Base-by-base conservation (phyloP, 495 filamentous ascomycete species). In the Cairneyella variabilis region DNA sequence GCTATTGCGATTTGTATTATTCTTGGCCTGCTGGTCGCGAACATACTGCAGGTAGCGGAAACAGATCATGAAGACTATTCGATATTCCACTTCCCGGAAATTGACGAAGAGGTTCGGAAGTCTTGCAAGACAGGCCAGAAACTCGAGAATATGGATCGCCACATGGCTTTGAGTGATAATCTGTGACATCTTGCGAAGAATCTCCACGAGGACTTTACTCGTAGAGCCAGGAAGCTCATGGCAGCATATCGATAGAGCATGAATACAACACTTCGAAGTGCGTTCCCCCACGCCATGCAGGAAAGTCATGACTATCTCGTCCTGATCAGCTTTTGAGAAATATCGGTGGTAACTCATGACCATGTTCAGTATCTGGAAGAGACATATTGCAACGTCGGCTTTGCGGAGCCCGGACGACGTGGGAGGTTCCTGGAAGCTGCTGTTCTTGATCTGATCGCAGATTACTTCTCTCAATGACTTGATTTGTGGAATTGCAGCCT, bases 121-220 rank as follows among this genome's bases (percentile, higher is more conserved):
- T 18, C 93, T 84, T 23, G 92, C 90, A 21, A 99, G 79, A 38
- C 89, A 84, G 8, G 87, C 84, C 27, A 97, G 70, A 61, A 97
- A 97, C 59, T 97, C 95, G 45, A 99, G 74, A 42, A 97, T 93
- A 63, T 97, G 92, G 45, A 97, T 85, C 14, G 91, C 89, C 48
- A 96, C 84, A 41, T 90, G 79, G 2, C 88, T 84, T 62, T 96
- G 89, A 10, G 92, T 97, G 61, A 97, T 95, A 54, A 96, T 89
- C 61, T 92, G 90, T 5, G 91, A 84, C 86, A 97, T 95, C 63
- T 85, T 91, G 62, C 90, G 85, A 36, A 97, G 74, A 51, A 97
- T 91, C 27, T 76, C 83, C 30, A 86, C 85, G 46, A 97, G 70
- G 22, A 83, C 83, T 61, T 90, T 95, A 60, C 83, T 86, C 44